Evolutionary conservation across 192 early-diverging fungal species (phyloP).

Genomic region (Lobulomyces angularis): DNA sequence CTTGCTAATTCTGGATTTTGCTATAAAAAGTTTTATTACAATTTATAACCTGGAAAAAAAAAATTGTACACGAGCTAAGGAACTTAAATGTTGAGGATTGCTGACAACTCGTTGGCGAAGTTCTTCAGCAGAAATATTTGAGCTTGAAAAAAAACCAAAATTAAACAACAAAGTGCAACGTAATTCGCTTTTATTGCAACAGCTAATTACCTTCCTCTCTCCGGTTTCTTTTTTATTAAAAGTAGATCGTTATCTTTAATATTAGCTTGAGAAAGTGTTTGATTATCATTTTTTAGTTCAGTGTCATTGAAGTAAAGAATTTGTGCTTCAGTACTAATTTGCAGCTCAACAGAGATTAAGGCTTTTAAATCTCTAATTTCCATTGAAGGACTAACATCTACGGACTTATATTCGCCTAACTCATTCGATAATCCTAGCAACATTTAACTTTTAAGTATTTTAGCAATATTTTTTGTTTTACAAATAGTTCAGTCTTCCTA

Average conservation of each 20-base stretch:
- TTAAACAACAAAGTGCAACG: too few relatives aligned
- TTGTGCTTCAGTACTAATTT: conserved; percentile 51
- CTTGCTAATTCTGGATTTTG: conserved; percentile 53
- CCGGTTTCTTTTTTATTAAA: conserved; percentile 31
- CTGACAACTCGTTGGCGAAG: conserved; percentile 51
- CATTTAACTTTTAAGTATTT: not conserved
- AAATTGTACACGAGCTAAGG: not conserved
- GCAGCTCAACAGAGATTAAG: conserved; percentile 74
- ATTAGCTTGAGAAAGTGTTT: conserved; percentile 51
- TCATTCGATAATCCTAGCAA: too few relatives aligned
- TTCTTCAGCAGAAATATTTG: conserved; percentile 13
- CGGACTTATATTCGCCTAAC: too few relatives aligned
- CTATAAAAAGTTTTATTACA: conserved; percentile 9
- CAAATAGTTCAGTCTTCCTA: conserved; percentile 21
- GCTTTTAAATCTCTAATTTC: conserved; percentile 65
- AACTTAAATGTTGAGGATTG: conserved; percentile 21
- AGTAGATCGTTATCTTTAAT: conserved; percentile 65
- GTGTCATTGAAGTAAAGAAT: conserved; percentile 52
- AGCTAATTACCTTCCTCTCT: not conserved
- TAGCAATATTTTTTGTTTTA: too few relatives aligned
- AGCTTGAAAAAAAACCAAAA: too few relatives aligned
- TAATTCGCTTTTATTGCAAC: not conserved
- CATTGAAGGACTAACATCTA: conserved; percentile 65
- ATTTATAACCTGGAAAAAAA: not conserved
- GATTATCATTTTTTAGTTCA: conserved; percentile 42